Evolutionary conservation across 2,329 filamentous ascomycete species (phyloP), one percentile per base, ranked within the genome.

Genomic region (Botrytis cinerea): DNA sequence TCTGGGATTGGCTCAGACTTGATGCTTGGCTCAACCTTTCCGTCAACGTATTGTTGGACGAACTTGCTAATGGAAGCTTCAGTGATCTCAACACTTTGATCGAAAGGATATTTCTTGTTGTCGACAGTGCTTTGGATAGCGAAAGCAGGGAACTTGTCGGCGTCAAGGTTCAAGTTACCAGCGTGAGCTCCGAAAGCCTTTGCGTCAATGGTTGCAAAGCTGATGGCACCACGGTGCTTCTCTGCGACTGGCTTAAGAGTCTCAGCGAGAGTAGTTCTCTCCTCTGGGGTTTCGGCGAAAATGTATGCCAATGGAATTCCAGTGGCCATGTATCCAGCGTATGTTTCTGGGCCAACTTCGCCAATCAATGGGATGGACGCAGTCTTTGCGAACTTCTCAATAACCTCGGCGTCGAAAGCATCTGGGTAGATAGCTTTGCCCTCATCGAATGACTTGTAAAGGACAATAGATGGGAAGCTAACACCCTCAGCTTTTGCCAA

Each of bases 381-480:
- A 67, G 90, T 91, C 88, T 94, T 95, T 83, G 93, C 90, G 85
- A 97, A 99, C 78, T 87, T 87, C 82, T 90, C 89, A 80, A 99
- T 94, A 70, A 90, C 89, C 75, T 95, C 93, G 75, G 88, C 88
- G 60, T 94, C 92, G 81, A 98, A 95, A 83, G 93, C 91, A 78
- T 94, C 92, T 32, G 89, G 86, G 86, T 93, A 97, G 79, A 91
- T 86, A 80, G 90, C 90, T 90, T 97, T 98, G 86, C 95, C 94
- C 86, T 98, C 95, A 81, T 99, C 96, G 81, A 98, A 99, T 75
- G 91, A 88, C 90, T 99, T 98, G 92, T 98, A 98, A 74, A 99
- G 90, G 77, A 98, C 93, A 77, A 99, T 86, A 73, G 92, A 91
- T 76, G 96, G 96, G 81, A 92, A 90, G 83, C 91, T 92, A 82